phyloP scores from a whole-genome alignment of 2,329 filamentous ascomycete species.

The Talaromyces sp. region DNA sequence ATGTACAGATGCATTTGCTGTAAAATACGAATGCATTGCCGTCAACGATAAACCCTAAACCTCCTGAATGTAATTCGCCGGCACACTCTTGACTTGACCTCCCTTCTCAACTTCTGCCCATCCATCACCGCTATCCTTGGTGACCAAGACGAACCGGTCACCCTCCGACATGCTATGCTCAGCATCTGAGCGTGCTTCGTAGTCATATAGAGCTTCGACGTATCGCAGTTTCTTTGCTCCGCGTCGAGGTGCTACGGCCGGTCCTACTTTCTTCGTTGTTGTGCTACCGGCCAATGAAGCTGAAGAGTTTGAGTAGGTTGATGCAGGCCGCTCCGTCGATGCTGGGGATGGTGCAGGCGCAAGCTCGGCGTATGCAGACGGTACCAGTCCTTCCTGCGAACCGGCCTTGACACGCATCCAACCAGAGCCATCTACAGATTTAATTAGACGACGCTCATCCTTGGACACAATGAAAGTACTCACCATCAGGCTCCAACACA shows the following conservation, averaged over 20 bases:
- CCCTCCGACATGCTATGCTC: conserved; percentile 91
- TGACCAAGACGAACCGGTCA: conserved; percentile 85
- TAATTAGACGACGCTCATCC: conserved; percentile 15
- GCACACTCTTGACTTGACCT: conserved; percentile 80
- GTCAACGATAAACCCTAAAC: conserved; percentile 43
- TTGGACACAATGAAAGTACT: conserved; percentile 33
- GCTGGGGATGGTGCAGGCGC: conserved; percentile 45
- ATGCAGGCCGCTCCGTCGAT: conserved; percentile 60
- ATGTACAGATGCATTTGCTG: conserved; percentile 2
- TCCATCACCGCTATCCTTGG: conserved; percentile 83
- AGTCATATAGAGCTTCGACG: conserved; percentile 90
- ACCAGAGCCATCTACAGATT: conserved; percentile 71
- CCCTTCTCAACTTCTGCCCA: conserved; percentile 97
- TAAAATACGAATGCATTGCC: neutral
- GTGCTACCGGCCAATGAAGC: conserved; percentile 61
- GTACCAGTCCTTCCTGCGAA: conserved; percentile 75
- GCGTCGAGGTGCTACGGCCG: conserved; percentile 82
- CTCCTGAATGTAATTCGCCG: conserved; percentile 85
- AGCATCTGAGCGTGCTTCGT: conserved; percentile 75
- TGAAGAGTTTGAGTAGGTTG: conserved; percentile 73
- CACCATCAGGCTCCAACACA: conserved; percentile 85
- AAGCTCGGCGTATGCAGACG: conserved; percentile 77
- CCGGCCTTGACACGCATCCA: conserved; percentile 83
- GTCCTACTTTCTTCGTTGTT: conserved; percentile 75
- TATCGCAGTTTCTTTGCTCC: conserved; percentile 93